These are phyloP conservation scores for Xylaria intraflava DNA, from an alignment of 495 filamentous ascomycete species.

Conservation along the genomic window DNA sequence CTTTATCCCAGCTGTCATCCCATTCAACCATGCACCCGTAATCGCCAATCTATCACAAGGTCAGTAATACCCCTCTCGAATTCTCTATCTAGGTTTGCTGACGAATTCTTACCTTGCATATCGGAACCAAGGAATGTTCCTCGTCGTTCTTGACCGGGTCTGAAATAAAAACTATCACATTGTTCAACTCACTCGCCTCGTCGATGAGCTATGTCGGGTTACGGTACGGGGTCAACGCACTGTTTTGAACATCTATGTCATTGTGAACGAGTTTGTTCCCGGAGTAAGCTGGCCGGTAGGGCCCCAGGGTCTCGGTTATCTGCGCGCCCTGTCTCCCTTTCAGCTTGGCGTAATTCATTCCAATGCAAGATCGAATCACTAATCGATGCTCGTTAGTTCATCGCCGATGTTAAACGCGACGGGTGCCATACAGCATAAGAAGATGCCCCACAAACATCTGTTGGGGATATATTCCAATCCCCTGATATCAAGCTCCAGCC, in stretches of 20 bases:
- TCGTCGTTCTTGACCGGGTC: not conserved
- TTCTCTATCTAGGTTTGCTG: not conserved
- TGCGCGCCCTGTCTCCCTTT: no score
- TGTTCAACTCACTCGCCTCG: not conserved
- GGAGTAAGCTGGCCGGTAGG: no score
- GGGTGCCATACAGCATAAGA: slow-evolving; percentile 6
- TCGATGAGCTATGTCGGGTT: not conserved
- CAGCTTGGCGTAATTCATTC: not conserved
- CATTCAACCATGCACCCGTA: slow-evolving; percentile 8
- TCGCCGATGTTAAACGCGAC: not conserved
- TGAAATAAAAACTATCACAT: not conserved
- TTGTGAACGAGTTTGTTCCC: not conserved
- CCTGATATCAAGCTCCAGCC: not conserved
- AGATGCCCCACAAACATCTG: slow-evolving; percentile 1
- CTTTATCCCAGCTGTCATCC: not conserved
- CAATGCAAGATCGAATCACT: slow-evolving; percentile 4
- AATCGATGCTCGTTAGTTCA: not conserved
- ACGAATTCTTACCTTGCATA: not conserved
- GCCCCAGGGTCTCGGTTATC: not conserved
- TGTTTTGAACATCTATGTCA: slow-evolving; percentile 5
- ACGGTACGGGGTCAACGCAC: not conserved
- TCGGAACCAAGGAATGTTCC: not conserved
- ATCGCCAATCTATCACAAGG: slow-evolving; percentile 3
- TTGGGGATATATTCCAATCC: slow-evolving; percentile 8
- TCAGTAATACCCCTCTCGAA: not conserved